Evolutionary conservation across 805 yeast genomes (phyloP).

Genomic region (Nakazawaea peltata): DNA sequence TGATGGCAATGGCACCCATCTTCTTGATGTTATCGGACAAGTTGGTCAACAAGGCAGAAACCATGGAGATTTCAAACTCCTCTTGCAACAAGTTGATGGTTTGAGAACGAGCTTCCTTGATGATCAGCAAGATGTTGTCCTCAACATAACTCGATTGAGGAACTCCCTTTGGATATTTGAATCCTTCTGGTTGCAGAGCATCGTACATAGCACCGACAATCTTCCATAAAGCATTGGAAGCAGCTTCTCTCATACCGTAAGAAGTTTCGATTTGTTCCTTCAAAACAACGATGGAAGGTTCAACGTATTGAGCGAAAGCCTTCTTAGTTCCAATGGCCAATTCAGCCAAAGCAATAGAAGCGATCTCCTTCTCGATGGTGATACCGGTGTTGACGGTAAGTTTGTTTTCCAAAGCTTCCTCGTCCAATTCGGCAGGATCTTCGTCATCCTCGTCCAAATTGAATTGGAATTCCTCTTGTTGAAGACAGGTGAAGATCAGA

Average conservation of each 20-base stretch:
- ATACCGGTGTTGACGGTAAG: conserved; percentile 89
- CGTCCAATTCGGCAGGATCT: conserved; percentile 47
- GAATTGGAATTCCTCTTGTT: conserved; percentile 78
- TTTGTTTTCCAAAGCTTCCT: conserved; percentile 60
- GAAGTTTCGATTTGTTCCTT: conserved; percentile 74
- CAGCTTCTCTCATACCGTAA: conserved; percentile 86
- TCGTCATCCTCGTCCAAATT: conserved; percentile 44
- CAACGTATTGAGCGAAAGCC: conserved; percentile 71
- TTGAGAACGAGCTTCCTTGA: conserved; percentile 58
- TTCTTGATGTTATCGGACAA: conserved; percentile 58
- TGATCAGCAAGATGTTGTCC: conserved; percentile 46
- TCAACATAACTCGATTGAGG: conserved; percentile 55
- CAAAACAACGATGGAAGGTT: conserved; percentile 54
- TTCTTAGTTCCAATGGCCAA: conserved; percentile 82
- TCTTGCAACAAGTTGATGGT: conserved; percentile 58
- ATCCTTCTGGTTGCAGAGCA: conserved; percentile 37
- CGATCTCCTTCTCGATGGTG: conserved; percentile 92
- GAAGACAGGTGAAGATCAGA: conserved; percentile 71
- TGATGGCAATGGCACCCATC: conserved; percentile 67
- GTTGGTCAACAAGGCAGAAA: conserved; percentile 68
- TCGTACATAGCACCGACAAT: conserved; percentile 63
- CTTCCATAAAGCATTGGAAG: conserved; percentile 77
- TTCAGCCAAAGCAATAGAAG: conserved; percentile 84
- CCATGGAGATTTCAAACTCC: conserved; percentile 81
- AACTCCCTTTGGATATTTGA: conserved; percentile 52